Evolutionary conservation across 257 asterid species (phyloP), one percentile per base, ranked within the genome.

Genomic region (Solanum commersonii): DNA sequence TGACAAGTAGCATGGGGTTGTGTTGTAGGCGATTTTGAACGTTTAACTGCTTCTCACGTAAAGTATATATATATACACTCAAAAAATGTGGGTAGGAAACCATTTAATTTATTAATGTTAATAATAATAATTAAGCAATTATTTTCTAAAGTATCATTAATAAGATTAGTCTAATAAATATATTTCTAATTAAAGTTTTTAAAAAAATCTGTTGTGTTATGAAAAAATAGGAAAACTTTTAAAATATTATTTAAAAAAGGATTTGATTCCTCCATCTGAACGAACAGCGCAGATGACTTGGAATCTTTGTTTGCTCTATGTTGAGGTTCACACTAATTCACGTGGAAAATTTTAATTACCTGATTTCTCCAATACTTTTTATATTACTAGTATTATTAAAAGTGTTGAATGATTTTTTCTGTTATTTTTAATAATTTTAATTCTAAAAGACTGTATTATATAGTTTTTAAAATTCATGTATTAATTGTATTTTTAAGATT

Each of bases 211-310:
- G 22, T 15, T 15, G 60, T 49, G 60, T 15, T 15, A 15, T 15
- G 22, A 15, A 49, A 44, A 49, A 15, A 49, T 13, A 44, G 22
- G 22, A 49, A 52, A 52, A 52, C 29, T 38, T 77, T 77, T 77
- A 38, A 23, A 38, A 1, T 37, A n/a, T 77, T 77, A 23, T 77
- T 77, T 27, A 1, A 12, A 40, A 40, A 5, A 3, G 16, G 18
- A 18, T 44, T 29, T 27, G 70, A 82, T 46, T 82, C 68, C 85
- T 29, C 20, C 10, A 27, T 18, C 70, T 82, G 70, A 82, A 82
- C 70, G 20, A 29, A 82, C 85, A 82, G 42, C 85, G 35, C 70
- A 29, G 44, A 16, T 82, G 85, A 82, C 85, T 16, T 49, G 70
- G 70, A 82, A 82, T 82, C 70, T 49, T 49, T 18, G 70, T 33